Percentiles rank a stretch among this genome's conserved stretches.
phyloP scores from a whole-genome alignment of 78 protist genomes.

The Guillardia theta region DNA sequence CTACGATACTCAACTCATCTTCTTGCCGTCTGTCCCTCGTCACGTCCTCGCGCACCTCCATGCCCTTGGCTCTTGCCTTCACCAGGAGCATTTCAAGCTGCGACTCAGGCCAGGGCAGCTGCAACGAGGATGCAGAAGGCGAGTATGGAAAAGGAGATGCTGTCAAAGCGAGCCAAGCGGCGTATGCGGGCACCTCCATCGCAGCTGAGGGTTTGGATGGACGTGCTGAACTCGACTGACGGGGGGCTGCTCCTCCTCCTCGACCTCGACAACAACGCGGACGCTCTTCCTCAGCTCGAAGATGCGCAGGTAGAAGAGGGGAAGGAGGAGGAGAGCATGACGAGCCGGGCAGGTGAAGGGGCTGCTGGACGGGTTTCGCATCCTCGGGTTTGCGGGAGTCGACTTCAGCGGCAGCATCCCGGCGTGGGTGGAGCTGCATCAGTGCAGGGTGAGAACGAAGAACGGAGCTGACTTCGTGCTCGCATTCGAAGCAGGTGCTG shows the following conservation, averaged over 20 bases:
- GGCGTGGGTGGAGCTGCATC: not conserved
- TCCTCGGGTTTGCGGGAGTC: not conserved
- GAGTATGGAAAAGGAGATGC: no score
- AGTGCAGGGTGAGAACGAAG: not conserved
- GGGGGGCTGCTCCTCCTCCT: not conserved
- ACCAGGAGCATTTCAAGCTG: no score
- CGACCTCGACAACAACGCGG: slow-evolving; percentile 13
- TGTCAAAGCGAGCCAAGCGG: no score
- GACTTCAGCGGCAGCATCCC: not conserved
- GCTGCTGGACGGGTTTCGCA: not conserved
- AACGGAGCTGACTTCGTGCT: slow-evolving; percentile 13
- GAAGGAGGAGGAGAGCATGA: no score
- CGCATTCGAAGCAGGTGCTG: not conserved
- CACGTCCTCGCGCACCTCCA: not conserved
- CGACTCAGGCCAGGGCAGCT: no score
- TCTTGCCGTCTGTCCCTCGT: not conserved
- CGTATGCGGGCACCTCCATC: not conserved
- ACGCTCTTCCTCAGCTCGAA: not conserved
- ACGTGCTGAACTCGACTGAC: not conserved
- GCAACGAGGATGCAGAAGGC: no score
- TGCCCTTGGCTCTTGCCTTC: not conserved
- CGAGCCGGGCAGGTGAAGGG: not conserved
- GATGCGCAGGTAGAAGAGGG: not conserved
- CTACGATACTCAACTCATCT: not conserved
- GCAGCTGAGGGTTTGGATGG: not conserved